Base-by-base conservation (phyloP, 345 rosid species). In the Mallotus nudiflorus region DNA sequence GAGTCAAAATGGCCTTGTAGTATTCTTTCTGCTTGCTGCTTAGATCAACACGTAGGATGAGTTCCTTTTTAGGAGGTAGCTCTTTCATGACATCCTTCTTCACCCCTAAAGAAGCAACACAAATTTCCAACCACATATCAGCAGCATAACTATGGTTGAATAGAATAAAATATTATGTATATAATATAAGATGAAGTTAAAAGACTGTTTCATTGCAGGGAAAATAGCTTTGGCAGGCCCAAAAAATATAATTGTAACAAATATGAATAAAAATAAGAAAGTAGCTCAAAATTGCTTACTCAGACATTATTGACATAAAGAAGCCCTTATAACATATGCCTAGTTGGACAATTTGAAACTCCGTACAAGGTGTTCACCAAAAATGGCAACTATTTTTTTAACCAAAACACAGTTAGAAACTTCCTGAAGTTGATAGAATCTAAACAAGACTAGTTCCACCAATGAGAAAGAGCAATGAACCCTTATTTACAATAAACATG, bases 31-130 rank as follows among this genome's bases (percentile, higher is more conserved):
- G 98, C 85, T 87, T 86, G 78, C 84, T 83, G 78, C 97, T 96
- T 75, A 96, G 78, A 50, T 96, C 98, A 82, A 91, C 92, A 56
- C 98, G 98, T 73, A 96, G 82, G 82, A 96, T 92, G 67, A 96
- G 99, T 78, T 96, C 99, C 81, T 91, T 96, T 72, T 96, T 96
- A 16, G 99, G 99, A 77, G 99, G 99, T 75, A 96, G 82, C 73
- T 96, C 97, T 78, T 86, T 92, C 98, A 96, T 91, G 39, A 96
- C 99, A 77, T 96, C 99, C 84, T 92, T 96, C 87, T 96, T 96
- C 69, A 96, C 96, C 78, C 98, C 99, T 96, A 75, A 79, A 86
- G 57, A 37, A 72, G 72, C 76, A 75, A 75, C 73, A 61, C 69
- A 71, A 70, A 67, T 63, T 46, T 39, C 50, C 42, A 48, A 28